A percentile compares a stretch with the other conserved stretches of the same genome.
Evolutionary conservation across 1,139 yeast species (phyloP).

Genomic region (Saccharomyces hybrid): DNA sequence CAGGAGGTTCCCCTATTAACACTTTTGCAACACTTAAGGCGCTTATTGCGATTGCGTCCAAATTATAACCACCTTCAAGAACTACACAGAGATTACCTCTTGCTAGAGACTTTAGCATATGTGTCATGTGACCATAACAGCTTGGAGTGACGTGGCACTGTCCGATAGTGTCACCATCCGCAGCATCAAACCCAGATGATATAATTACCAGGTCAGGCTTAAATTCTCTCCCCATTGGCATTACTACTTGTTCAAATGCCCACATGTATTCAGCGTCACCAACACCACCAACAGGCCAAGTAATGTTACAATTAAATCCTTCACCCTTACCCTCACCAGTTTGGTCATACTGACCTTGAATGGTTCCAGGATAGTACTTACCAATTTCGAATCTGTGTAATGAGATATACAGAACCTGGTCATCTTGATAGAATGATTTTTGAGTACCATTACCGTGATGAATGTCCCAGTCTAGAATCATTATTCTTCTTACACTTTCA

Average conservation of each 20-base stretch:
- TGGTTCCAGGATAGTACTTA: constrained; percentile 88
- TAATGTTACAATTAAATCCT: constrained; percentile 83
- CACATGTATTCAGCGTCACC: constrained; percentile 93
- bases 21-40: constrained; percentile 92
- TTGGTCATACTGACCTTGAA: constrained; percentile 67
- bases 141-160: constrained; percentile 94
- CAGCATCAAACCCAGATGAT: constrained; percentile 97
- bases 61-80: constrained; percentile 92
- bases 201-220: constrained; percentile 89
- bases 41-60: constrained; percentile 81
- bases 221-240: constrained; percentile 85
- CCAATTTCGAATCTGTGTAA: constrained; percentile 90
- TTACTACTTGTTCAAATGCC: constrained; percentile 79
- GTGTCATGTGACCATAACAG: constrained; percentile 95
- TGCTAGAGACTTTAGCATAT: constrained; percentile 78
- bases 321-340: constrained; percentile 81
- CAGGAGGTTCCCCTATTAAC: constrained; percentile 92
- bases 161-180: constrained; percentile 97
- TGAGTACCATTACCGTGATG: constrained; percentile 99
- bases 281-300: constrained; percentile 92
- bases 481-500: constrained; percentile 75
- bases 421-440: constrained; percentile 80
- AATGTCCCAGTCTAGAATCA: constrained; percentile 93
- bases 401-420: constrained; percentile 82
- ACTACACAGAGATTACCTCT: constrained; percentile 83